Base-by-base conservation (phyloP, 1,284 basidiomycete species). In the Malassezia equina region DNA sequence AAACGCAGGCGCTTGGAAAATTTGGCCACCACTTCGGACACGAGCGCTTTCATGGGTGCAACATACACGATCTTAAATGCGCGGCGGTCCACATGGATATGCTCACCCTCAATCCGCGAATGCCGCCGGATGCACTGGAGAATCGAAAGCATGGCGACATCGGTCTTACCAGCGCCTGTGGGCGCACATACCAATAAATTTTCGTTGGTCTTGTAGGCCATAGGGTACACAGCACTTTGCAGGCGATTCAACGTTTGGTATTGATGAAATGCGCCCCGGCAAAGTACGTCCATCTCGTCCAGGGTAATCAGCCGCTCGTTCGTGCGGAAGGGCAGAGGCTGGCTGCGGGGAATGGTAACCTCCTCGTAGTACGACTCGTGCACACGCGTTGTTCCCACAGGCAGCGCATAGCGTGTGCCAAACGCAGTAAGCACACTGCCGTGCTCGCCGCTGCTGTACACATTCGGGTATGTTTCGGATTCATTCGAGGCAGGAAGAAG, bases 1-100 rank as follows among this genome's bases (percentile, higher is more conserved):
- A 94, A 96, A 47, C 81, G 81, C n/a, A 99, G 78, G 33, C 94
- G 81, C 77, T 86, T 95, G 25, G 84, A 81, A 32, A 98, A 81
- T 75, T 99, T 99, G 51, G 88, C 83, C 7, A 90, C 88, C 62
- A 98, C 90, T 72, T 99, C 94, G 2, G 90, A 83, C 0, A 93
- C 94, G 29, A 99, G 78, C 3, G 94, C 94, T 75, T 99, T 99
- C 90, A 98, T 98, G 0, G 94, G 94, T 8, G 94, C 94, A 31
- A 99, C 94, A 68, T 99, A 99, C 52, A 99, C 90, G 56, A 99
- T 84, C 76, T 99, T 98, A 80, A 96, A 98, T 28, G 75, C 69
- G 46, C 67, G 59, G 24, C 52, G 55, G 40, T 51, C 54, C 40
- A 74, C 68, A 29, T 63, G 61, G 41, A 71, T 67, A 3, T 23